Percentiles rank a stretch among this genome's conserved stretches.
phyloP scores from a whole-genome alignment of 2,329 filamentous ascomycete species.

The Tolypocladium ophioglossoides region DNA sequence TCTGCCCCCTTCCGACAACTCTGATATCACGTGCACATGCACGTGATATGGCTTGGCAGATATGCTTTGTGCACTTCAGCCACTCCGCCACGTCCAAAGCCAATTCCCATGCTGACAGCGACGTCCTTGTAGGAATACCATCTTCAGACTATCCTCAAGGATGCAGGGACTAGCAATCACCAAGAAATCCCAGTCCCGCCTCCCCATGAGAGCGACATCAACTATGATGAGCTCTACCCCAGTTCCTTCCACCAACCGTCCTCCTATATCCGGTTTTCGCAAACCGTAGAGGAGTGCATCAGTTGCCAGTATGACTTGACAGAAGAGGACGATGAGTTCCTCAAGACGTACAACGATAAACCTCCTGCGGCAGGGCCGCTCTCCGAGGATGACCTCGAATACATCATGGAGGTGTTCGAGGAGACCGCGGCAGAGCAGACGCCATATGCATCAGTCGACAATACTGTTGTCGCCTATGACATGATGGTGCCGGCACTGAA shows the following conservation, averaged over 20 bases:
- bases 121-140: constrained; percentile 67
- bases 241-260: constrained; percentile 71
- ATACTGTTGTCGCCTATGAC: constrained; percentile 68
- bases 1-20: constrained; percentile 14
- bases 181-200: constrained; percentile 58
- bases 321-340: constrained; percentile 75
- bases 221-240: constrained; percentile 85
- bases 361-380: constrained; percentile 53
- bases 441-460: constrained; percentile 83
- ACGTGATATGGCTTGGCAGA: constrained; percentile 29
- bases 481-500: constrained; percentile 61
- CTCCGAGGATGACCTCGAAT: constrained; percentile 86
- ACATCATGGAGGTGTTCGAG: constrained; percentile 91
- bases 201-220: constrained; percentile 52
- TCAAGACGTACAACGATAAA: constrained; percentile 76
- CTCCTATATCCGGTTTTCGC: constrained; percentile 95
- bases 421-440: constrained; percentile 73
- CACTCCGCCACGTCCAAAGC: constrained; percentile 4
- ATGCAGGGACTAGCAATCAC: constrained; percentile 42
- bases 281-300: constrained; percentile 92
- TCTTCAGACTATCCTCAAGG: constrained; percentile 68
- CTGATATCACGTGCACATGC: constrained; percentile 37
- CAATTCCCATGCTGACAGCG: constrained; percentile 15
- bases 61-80: constrained; percentile 2
- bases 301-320: constrained; percentile 91